Evolutionary conservation across 257 asterid genomes (phyloP).

Genomic region (Plantago elongata): DNA sequence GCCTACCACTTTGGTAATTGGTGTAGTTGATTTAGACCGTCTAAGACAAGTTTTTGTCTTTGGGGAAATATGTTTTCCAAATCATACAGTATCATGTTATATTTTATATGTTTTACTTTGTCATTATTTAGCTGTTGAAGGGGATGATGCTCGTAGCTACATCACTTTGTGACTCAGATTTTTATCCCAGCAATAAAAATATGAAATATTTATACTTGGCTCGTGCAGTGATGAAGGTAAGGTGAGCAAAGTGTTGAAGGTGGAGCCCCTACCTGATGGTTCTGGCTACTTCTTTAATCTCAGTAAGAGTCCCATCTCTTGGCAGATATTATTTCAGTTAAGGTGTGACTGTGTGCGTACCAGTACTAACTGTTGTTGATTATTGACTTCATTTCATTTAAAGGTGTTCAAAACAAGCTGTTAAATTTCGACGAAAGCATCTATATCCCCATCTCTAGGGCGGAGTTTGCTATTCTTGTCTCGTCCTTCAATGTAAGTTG

Average conservation of each 20-base stretch:
- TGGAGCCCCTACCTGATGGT: slow-evolving; percentile 98
- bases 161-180: background rate
- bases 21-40: too few relatives aligned
- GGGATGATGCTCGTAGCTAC: background rate
- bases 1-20: too few relatives aligned
- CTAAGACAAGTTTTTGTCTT: background rate
- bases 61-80: background rate
- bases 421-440: slow-evolving; percentile 73
- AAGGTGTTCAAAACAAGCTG: slow-evolving; percentile 95
- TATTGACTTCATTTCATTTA: slow-evolving; percentile 25
- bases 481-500: slow-evolving; percentile 79
- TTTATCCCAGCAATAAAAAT: background rate
- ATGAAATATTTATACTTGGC: slow-evolving; percentile 16
- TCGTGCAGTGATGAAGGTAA: slow-evolving; percentile 84
- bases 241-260: slow-evolving; percentile 91
- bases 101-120: slow-evolving; percentile 9
- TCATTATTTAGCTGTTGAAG: slow-evolving; percentile 6
- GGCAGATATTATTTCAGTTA: background rate
- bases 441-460: slow-evolving; percentile 82
- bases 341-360: background rate
- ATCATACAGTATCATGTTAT: background rate
- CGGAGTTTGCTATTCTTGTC: slow-evolving; percentile 76
- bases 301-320: slow-evolving; percentile 45
- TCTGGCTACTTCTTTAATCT: slow-evolving; percentile 97
- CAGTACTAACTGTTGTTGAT: background rate